Evolutionary conservation across 192 early-diverging fungal species (phyloP), one percentile per base, ranked within the genome.

Genomic region (Borealophlyctis nickersoniae): DNA sequence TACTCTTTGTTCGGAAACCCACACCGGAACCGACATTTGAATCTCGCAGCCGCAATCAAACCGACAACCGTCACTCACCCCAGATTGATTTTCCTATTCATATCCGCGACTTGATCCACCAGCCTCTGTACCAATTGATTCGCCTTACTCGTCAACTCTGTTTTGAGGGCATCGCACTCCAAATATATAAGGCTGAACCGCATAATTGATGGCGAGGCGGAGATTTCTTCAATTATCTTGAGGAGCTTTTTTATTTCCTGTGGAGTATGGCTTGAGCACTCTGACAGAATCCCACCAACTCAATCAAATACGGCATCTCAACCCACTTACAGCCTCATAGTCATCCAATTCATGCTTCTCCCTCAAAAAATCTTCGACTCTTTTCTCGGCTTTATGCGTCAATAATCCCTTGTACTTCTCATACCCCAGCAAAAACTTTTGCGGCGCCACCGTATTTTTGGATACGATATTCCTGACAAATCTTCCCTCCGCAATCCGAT

Each of bases 231-330:
- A 33, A 85, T 71, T 11, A 76, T 62, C 64, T 81, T 86, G 30
- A 79, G 60, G 13, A 86, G 67, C 61, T 84, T 86, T 74, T 84
- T 81, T 62, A 86, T 86, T 77, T 86, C 85, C 82, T 84, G 50
- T 39, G 0, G 19, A 60, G 1, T 2, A 36, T 23, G n/a, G 36
- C 3, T 67, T 11, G 11, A 30, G 28, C 34, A 49, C 7, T 30
- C 27, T 45, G 39, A 13, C 39, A 45, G 39, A 45, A 45, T 19
- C 7, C 39, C 9, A 45, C 7, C 7, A 7, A 19, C 39, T 19
- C 39, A 45, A 19, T 45, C 39, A 19, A 45, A 45, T 45, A 5
- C 56, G 13, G 31, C 24, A 14, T 58, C 16, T 11, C 56, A 14
- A 58, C 14, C 32, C 16, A 36, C 73, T 62, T 49, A 82, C 81